Conservation (phyloP, 2,329 filamentous ascomycete genomes). For the Sporothrix curviconia region DNA sequence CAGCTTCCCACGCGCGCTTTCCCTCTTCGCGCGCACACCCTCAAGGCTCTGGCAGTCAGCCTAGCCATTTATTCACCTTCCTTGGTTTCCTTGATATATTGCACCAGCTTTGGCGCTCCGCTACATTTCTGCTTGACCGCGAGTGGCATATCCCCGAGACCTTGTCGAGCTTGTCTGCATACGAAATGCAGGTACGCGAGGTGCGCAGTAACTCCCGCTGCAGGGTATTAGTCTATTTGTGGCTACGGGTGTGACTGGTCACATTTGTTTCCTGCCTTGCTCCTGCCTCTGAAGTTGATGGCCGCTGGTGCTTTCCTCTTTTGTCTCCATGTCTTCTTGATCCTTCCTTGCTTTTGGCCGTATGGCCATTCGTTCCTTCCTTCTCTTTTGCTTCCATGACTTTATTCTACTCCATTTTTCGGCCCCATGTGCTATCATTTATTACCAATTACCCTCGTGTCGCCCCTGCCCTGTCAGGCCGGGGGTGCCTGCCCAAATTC, state of each 20-base stretch:
- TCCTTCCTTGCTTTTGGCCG: not conserved
- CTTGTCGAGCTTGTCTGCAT: not conserved
- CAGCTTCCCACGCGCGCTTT: not conserved
- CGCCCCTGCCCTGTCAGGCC: not conserved
- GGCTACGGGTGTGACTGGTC: not conserved
- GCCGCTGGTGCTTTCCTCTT: not conserved
- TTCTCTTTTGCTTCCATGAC: not conserved
- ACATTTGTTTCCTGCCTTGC: not conserved
- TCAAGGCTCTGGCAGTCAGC: not conserved
- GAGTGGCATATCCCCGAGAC: not conserved
- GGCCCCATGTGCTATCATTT: too few relatives aligned
- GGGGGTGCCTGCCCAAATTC: not conserved
- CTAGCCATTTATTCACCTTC: not conserved
- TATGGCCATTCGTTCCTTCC: not conserved
- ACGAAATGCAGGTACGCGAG: not conserved
- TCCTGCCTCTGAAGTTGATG: not conserved
- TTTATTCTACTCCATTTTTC: not conserved
- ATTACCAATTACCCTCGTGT: conserved; percentile 4
- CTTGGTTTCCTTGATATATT: not conserved
- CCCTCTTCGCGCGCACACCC: not conserved
- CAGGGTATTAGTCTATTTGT: not conserved
- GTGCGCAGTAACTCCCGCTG: not conserved
- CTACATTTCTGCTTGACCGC: not conserved
- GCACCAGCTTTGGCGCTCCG: not conserved
- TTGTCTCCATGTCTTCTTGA: not conserved